Percentiles rank a stretch among this genome's conserved stretches.
These are phyloP conservation scores for Auricularia cornea DNA, from an alignment of 768 basidiomycete genomes.

Conservation along the genomic window DNA sequence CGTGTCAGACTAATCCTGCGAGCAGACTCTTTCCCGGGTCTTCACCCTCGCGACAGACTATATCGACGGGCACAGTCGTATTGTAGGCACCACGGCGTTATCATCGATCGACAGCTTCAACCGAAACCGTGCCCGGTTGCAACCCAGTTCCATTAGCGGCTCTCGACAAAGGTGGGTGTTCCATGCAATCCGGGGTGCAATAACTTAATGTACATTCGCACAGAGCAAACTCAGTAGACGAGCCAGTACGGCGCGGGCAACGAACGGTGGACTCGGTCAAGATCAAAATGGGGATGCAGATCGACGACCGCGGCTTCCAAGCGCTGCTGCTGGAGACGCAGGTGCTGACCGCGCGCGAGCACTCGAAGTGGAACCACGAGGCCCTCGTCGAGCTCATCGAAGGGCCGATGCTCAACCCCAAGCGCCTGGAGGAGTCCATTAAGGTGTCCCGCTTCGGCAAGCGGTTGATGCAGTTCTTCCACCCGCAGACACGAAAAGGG, in stretches of 20 bases:
- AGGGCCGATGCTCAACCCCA: constrained; percentile 84
- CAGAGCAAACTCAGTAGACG: constrained; percentile 62
- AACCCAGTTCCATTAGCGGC: constrained; percentile 46
- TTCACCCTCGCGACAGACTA: constrained; percentile 81
- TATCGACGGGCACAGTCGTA: constrained; percentile 62
- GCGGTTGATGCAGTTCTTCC: constrained; percentile 88
- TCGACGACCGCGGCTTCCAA: constrained; percentile 93
- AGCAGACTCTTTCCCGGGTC: constrained; percentile 71
- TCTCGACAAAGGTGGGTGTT: constrained; percentile 66
- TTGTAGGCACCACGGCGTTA: constrained; percentile 76
- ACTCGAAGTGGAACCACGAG: constrained; percentile 89
- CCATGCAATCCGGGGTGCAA: too few relatives aligned
- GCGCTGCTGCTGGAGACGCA: constrained; percentile 77
- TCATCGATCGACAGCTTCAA: constrained; percentile 89
- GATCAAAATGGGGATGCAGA: constrained; percentile 83
- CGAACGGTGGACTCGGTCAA: constrained; percentile 76
- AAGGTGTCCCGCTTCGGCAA: constrained; percentile 82
- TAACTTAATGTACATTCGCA: too few relatives aligned
- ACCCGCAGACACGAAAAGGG: constrained; percentile 71
- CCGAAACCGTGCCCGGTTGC: constrained; percentile 70
- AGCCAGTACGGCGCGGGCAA: constrained; percentile 79
- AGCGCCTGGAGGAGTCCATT: constrained; percentile 90
- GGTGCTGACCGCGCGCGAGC: constrained; percentile 73
- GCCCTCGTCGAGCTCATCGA: constrained; percentile 81
- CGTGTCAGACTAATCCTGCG: background rate